Evolutionary conservation across 2,329 filamentous ascomycete species (phyloP).

Genomic region (Aspergillus thermomutatus): DNA sequence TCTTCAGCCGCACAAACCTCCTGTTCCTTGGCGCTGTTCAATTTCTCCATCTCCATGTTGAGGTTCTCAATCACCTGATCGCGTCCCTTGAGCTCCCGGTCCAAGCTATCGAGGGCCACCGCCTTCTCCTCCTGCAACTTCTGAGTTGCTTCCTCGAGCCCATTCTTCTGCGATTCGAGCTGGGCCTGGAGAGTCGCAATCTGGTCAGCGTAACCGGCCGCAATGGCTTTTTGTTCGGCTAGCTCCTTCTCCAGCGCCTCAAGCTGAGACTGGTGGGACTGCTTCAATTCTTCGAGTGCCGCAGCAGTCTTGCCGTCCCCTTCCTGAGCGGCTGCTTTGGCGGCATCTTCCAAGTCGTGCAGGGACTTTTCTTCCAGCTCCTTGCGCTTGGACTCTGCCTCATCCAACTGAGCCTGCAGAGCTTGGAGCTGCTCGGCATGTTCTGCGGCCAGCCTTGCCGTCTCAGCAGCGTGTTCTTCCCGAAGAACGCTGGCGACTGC

Average conservation of each 20-base stretch:
- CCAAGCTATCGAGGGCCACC: conserved; percentile 25
- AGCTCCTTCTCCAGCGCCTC: conserved; percentile 35
- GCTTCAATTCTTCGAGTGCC: conserved; percentile 37
- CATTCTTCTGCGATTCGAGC: conserved; percentile 28
- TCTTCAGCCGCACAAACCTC: conserved; percentile 34
- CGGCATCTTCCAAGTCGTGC: conserved; percentile 39
- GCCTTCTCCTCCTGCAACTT: conserved; percentile 30
- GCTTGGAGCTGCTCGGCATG: conserved; percentile 33
- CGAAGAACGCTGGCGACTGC: conserved; percentile 23
- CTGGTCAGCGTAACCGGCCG: conserved; percentile 26
- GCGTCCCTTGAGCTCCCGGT: conserved; percentile 33
- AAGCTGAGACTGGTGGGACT: conserved; percentile 33
- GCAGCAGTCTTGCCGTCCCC: conserved; percentile 34
- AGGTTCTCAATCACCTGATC: conserved; percentile 39
- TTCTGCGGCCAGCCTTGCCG: conserved; percentile 28
- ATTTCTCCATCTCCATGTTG: conserved; percentile 35
- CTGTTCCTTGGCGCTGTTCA: conserved; percentile 35
- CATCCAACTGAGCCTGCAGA: conserved; percentile 32
- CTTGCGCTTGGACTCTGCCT: conserved; percentile 35
- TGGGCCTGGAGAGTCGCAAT: conserved; percentile 29
- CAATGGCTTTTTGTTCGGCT: conserved; percentile 30
- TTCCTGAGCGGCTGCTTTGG: conserved; percentile 32
- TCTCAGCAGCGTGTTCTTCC: conserved; percentile 31
- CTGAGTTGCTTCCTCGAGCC: conserved; percentile 26
- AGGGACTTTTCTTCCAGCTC: conserved; percentile 35